Evolutionary conservation across 106 monocot genomes (phyloP).

Genomic region (Hemerocallis citrina): DNA sequence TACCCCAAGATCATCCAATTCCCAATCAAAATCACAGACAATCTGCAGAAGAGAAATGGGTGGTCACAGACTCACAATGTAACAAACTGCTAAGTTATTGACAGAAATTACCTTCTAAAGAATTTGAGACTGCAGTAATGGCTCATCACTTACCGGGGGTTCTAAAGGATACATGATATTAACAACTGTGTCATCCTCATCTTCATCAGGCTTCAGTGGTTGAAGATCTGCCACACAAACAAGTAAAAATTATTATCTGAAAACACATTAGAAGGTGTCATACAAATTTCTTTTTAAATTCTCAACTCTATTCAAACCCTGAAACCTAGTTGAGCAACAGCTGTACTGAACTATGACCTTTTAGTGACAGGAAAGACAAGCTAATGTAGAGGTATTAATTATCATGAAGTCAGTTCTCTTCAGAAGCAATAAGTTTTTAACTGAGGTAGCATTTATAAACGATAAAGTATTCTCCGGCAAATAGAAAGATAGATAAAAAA

Average conservation of each 20-base stretch:
- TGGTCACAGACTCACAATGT: neutral
- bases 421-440: too few species aligned
- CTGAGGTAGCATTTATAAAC: too few species aligned
- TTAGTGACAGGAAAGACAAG: too few species aligned
- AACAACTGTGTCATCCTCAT: constrained; percentile 62
- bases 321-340: too few species aligned
- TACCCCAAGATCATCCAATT: constrained; percentile 61
- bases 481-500: too few species aligned
- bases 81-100: neutral
- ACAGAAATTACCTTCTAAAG: neutral
- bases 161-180: constrained; percentile 65
- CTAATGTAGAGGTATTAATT: too few species aligned
- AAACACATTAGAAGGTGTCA: too few species aligned
- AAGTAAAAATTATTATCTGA: neutral
- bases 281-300: too few species aligned
- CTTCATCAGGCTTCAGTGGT: constrained; percentile 42
- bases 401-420: too few species aligned
- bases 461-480: too few species aligned
- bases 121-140: neutral
- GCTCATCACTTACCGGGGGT: constrained; percentile 53
- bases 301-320: too few species aligned
- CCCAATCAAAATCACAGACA: constrained; percentile 71
- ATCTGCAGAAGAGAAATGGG: constrained; percentile 32
- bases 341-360: too few species aligned
- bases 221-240: constrained; percentile 34